Conservation (phyloP, 2,329 filamentous ascomycete genomes). For the Xylaria polymorpha region DNA sequence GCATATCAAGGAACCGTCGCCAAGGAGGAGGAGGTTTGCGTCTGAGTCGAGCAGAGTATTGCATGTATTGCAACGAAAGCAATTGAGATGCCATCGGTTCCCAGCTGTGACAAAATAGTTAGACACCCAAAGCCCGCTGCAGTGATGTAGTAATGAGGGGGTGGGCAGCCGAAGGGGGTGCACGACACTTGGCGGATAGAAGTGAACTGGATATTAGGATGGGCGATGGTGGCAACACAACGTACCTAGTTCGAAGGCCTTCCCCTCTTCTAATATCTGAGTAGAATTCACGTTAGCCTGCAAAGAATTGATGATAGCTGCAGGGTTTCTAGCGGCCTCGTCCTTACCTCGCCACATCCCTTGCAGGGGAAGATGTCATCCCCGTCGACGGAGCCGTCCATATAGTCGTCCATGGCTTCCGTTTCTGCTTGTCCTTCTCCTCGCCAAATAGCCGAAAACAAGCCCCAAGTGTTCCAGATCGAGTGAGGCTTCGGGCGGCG, state of each 20-base stretch:
- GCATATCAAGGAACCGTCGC: constrained; percentile 97
- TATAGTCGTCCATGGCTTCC: constrained; percentile 67
- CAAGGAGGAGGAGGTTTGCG: constrained; percentile 94
- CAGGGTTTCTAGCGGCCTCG: neutral
- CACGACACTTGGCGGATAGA: constrained; percentile 7
- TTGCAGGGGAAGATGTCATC: constrained; percentile 92
- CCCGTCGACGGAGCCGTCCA: constrained; percentile 75
- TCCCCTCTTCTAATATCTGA: constrained; percentile 97
- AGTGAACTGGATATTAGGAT: neutral
- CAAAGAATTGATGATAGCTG: constrained; percentile 5
- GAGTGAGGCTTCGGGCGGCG: constrained; percentile 1
- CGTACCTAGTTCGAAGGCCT: constrained; percentile 95
- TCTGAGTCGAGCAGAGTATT: constrained; percentile 96
- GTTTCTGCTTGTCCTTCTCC: constrained; percentile 23
- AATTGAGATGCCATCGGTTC: constrained; percentile 98
- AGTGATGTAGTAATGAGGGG: neutral
- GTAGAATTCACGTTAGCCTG: constrained; percentile 44
- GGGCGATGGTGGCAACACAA: constrained; percentile 37
- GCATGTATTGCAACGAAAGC: constrained; percentile 97
- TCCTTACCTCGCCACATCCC: constrained; percentile 86
- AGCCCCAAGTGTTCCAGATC: constrained; percentile 3
- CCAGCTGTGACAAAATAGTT: constrained; percentile 71
- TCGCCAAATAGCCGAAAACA: constrained; percentile 33
- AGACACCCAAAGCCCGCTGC: constrained; percentile 38
- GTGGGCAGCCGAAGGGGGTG: neutral